These are phyloP conservation scores for Biscutella auriculata DNA, from an alignment of 441 rosid genomes.

Conservation along the genomic window DNA sequence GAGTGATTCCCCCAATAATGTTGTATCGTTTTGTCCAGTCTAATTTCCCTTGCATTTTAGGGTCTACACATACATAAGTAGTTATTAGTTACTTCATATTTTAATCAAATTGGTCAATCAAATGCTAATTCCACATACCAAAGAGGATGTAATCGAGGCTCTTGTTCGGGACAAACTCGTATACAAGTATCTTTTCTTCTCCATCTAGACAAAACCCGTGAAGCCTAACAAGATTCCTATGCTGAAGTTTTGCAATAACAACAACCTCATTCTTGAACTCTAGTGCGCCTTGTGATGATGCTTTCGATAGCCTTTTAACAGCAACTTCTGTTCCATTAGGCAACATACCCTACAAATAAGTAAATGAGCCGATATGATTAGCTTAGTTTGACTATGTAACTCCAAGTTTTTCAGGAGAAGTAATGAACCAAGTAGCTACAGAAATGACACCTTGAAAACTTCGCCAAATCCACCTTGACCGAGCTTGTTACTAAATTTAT, in stretches of 20 bases:
- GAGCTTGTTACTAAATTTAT: conserved; percentile 32
- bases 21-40: conserved; percentile 31
- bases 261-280: conserved; percentile 43
- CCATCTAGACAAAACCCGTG: conserved; percentile 32
- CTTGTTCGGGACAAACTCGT: conserved; percentile 33
- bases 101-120: no score
- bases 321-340: conserved; percentile 30
- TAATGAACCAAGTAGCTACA: not conserved
- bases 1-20: conserved; percentile 34
- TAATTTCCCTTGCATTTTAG: conserved; percentile 15
- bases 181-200: conserved; percentile 32
- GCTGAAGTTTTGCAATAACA: conserved; percentile 41
- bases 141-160: conserved; percentile 37
- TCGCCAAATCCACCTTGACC: conserved; percentile 53
- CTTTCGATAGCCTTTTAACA: conserved; percentile 24
- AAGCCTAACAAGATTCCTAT: conserved; percentile 37
- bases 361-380: no score
- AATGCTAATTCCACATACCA: no score
- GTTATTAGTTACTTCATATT: no score
- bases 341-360: conserved; percentile 29
- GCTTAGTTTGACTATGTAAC: not conserved
- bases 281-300: conserved; percentile 30
- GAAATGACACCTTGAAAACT: conserved; percentile 34
- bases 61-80: conserved; percentile 23
- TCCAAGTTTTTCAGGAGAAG: no score